phyloP scores from a whole-genome alignment of 495 filamentous ascomycete genomes.

The Penicillium manginii region DNA sequence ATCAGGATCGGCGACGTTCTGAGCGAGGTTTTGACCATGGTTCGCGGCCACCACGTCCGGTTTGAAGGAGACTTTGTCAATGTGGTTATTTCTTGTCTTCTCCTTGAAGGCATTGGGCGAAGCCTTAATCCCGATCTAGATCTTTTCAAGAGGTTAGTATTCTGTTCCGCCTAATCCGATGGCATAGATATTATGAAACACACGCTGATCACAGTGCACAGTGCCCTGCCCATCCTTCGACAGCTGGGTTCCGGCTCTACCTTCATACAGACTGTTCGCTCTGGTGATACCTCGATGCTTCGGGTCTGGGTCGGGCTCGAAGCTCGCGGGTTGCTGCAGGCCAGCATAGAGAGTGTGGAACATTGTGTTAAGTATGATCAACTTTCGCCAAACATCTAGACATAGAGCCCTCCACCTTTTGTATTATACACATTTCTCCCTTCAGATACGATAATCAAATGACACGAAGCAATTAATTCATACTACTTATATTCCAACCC shows the following conservation, averaged over 20 bases:
- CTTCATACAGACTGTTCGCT: slow-evolving; percentile 52
- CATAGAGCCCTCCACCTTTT: slow-evolving; percentile 2
- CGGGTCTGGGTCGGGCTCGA: slow-evolving; percentile 94
- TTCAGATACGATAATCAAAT: slow-evolving; percentile 4
- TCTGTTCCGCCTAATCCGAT: not conserved
- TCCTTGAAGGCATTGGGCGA: slow-evolving; percentile 93
- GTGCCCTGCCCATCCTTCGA: slow-evolving; percentile 88
- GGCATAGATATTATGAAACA: not conserved
- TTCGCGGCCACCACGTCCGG: slow-evolving; percentile 88
- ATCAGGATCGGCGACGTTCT: slow-evolving; percentile 97
- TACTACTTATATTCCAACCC: not conserved
- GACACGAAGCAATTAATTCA: slow-evolving; percentile 1
- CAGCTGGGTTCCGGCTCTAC: slow-evolving; percentile 74
- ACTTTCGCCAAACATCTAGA: slow-evolving; percentile 77
- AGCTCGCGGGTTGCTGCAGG: slow-evolving; percentile 82
- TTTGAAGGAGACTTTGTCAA: slow-evolving; percentile 99
- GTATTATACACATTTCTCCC: slow-evolving; percentile 12
- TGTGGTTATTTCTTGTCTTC: slow-evolving; percentile 91
- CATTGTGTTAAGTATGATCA: slow-evolving; percentile 82
- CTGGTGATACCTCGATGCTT: slow-evolving; percentile 86
- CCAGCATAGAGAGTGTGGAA: slow-evolving; percentile 86
- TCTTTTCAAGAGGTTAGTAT: slow-evolving; percentile 73
- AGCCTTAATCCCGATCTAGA: slow-evolving; percentile 85
- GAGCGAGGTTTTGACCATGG: slow-evolving; percentile 88
- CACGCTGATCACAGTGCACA: slow-evolving; percentile 33